Evolutionary conservation across 371 early-diverging fungal genomes (phyloP).

Genomic region (Rhizopus delemar): DNA sequence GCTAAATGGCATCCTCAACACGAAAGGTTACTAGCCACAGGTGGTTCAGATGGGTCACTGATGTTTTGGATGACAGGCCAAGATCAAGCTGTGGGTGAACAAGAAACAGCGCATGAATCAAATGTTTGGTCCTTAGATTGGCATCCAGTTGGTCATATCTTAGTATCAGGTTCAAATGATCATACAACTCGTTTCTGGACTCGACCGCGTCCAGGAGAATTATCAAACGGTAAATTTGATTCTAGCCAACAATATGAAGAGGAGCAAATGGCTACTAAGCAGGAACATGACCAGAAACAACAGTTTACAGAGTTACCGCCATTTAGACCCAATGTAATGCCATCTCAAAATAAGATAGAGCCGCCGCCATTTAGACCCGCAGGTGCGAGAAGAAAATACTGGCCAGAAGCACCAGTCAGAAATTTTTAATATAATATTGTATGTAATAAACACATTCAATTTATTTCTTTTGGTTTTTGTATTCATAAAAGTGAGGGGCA

Average conservation of each 20-base stretch:
- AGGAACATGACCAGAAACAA: conserved; percentile 42
- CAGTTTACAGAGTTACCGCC: conserved; percentile 48
- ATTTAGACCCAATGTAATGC: conserved; percentile 44
- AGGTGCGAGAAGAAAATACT: conserved; percentile 13
- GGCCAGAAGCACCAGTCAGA: conserved; percentile 26
- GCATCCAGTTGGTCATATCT: conserved; percentile 98
- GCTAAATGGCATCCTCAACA: conserved; percentile 96
- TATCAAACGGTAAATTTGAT: conserved; percentile 59
- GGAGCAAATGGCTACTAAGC: conserved; percentile 30
- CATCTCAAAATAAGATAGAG: conserved; percentile 38
- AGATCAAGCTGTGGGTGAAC: conserved; percentile 65
- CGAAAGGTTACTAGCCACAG: conserved; percentile 91
- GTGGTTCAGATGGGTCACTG: conserved; percentile 94
- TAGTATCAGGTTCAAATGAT: conserved; percentile 98
- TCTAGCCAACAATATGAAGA: conserved; percentile 59
- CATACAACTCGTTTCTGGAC: conserved; percentile 99
- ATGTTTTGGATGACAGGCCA: conserved; percentile 92
- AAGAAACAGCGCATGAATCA: conserved; percentile 93
- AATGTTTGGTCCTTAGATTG: conserved; percentile 98
- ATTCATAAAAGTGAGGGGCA: conserved; percentile 64
- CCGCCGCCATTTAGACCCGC: conserved; percentile 44
- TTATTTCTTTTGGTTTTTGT: conserved; percentile 26
- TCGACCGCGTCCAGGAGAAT: conserved; percentile 91
- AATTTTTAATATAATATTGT: conserved; percentile 6
- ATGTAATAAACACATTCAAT: neutral